Base-by-base conservation (phyloP, 73 alveolate genomes). In the Blepharisma stoltei region DNA sequence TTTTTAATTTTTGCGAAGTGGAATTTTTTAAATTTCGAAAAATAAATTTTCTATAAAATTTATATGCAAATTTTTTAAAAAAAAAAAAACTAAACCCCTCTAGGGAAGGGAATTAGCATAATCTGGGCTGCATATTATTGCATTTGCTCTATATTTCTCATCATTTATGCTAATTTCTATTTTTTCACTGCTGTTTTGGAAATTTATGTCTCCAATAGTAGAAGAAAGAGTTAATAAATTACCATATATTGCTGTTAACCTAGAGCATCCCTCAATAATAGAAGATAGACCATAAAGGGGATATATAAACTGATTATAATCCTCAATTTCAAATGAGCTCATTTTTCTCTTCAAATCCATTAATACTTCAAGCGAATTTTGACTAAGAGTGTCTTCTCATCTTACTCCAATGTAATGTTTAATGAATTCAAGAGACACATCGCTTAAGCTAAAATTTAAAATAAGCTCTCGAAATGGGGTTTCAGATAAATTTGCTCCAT, bases 231-330 rank as follows among this genome's bases (percentile, higher is more conserved):
- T 84, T 87, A 83, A 84, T 27, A 92, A 85, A 23, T 92, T 91
- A 8, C 95, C 97, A 77, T 91, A 86, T 76, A 91, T 82, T 41
- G 95, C 91, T 76, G 91, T 79, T 41, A 78, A 77, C 70, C 95
- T 84, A 14, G 93, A 88, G 89, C 81, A 91, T 9, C 94, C 88
- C 78, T 91, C 95, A 50, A 93, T 90, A 55, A 91, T 78, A 23
- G 93, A 91, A 66, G 92, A 88, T 18, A 91, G 92, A 6, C 97
- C 97, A 83, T 89, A 91, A 54, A 88, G 83, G 2, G 97, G 97
- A 69, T 91, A 91, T 7, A 91, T 84, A 84, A 91, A 91, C 25
- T 95, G 95, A 45, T 89, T 71, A 67, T 87, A 90, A 47, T 93
- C 93, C 67, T 91, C 81, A 71, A 82, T 88, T 41, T 90, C 93